These are phyloP conservation scores for Arthrobotrys pseudoclavata DNA, from an alignment of 2,329 filamentous ascomycete genomes.

Conservation along the genomic window DNA sequence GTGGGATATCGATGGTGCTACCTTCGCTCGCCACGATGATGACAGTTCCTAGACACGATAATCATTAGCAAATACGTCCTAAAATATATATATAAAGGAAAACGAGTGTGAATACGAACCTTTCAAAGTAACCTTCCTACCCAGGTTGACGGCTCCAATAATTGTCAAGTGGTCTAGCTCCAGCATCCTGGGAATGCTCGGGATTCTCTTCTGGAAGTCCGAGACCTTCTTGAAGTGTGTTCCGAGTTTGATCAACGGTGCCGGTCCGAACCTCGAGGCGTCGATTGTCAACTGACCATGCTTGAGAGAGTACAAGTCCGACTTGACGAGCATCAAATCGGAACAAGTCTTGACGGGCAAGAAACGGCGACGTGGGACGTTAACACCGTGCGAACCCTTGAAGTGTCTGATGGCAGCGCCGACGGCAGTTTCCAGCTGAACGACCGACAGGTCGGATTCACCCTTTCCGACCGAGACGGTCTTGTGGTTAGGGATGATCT, in stretches of 20 bases:
- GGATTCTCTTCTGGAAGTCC: slow-evolving; percentile 89
- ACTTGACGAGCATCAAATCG: slow-evolving; percentile 99
- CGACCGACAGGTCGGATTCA: slow-evolving; percentile 95
- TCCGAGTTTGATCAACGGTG: slow-evolving; percentile 98
- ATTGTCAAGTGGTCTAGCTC: slow-evolving; percentile 97
- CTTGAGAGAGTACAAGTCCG: slow-evolving; percentile 97
- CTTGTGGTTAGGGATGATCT: slow-evolving; percentile 99
- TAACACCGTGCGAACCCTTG: slow-evolving; percentile 98
- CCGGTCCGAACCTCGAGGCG: slow-evolving; percentile 93
- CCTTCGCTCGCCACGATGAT: slow-evolving; percentile 99
- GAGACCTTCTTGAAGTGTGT: slow-evolving; percentile 99
- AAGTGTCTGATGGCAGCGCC: slow-evolving; percentile 99
- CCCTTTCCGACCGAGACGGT: slow-evolving; percentile 98
- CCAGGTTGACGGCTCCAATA: slow-evolving; percentile 95
- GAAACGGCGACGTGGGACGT: slow-evolving; percentile 97
- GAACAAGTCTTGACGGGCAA: slow-evolving; percentile 99
- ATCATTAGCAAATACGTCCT: slow-evolving; percentile 15
- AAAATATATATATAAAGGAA: background rate
- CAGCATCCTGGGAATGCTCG: slow-evolving; percentile 89
- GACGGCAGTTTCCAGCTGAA: slow-evolving; percentile 98
- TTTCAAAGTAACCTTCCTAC: slow-evolving; percentile 94
- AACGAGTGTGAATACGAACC: slow-evolving; percentile 67
- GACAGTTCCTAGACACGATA: slow-evolving; percentile 74
- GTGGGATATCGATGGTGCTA: slow-evolving; percentile 96
- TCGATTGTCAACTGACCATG: slow-evolving; percentile 98